Conservation (phyloP, 805 yeast genomes). For the Alloascoidea africana region DNA sequence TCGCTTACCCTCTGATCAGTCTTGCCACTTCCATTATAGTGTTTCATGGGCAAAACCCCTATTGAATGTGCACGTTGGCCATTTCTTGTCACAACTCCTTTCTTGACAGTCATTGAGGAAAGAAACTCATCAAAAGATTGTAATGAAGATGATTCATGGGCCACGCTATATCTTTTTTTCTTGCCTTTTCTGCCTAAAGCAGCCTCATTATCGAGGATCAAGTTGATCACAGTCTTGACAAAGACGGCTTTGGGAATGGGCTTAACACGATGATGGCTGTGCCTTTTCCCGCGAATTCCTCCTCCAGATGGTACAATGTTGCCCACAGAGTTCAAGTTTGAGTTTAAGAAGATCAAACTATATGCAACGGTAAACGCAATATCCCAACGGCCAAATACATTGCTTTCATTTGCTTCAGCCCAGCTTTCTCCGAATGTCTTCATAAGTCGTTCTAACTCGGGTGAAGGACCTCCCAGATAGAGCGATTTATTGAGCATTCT, state of each 20-base stretch:
- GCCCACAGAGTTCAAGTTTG: no score
- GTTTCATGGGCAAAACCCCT: no score
- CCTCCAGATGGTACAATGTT: no score
- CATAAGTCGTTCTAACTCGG: neutral
- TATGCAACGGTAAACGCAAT: neutral
- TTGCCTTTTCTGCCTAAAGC: neutral
- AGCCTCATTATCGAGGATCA: neutral
- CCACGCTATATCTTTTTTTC: neutral
- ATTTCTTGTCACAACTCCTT: no score
- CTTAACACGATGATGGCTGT: neutral
- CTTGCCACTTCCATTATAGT: no score
- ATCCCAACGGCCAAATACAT: neutral
- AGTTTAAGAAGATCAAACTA: neutral
- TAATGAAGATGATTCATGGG: no score
- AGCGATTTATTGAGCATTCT: neutral
- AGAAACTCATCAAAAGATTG: no score
- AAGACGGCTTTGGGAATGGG: no score
- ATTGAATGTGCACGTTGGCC: no score
- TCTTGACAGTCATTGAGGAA: no score
- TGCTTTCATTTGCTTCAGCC: neutral
- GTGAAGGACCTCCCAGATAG: neutral
- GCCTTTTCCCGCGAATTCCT: no score
- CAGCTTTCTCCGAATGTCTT: neutral
- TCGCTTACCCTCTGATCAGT: no score
- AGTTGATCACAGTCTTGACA: neutral